phyloP scores from a whole-genome alignment of 495 filamentous ascomycete species.

The Lasiosphaeriaceae sp. region DNA sequence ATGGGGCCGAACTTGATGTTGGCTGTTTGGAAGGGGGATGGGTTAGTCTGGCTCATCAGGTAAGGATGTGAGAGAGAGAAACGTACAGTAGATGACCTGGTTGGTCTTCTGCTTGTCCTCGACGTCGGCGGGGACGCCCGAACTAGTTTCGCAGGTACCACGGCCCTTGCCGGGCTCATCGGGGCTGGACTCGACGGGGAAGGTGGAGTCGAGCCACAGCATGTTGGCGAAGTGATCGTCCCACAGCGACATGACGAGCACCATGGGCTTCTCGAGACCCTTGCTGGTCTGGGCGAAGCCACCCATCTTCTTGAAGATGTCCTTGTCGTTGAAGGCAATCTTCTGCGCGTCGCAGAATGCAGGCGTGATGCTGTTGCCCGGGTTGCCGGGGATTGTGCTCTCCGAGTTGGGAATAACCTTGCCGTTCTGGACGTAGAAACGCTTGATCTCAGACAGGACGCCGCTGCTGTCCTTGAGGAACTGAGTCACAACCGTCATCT shows the following conservation, averaged over 20 bases:
- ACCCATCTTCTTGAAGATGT: conserved; percentile 55
- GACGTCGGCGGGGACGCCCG: conserved; percentile 55
- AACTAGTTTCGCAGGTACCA: conserved; percentile 58
- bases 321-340: conserved; percentile 50
- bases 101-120: conserved; percentile 49
- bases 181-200: conserved; percentile 49
- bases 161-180: conserved; percentile 59
- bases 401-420: conserved; percentile 54
- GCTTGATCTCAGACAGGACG: conserved; percentile 56
- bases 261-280: conserved; percentile 56
- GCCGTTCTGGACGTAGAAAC: conserved; percentile 66
- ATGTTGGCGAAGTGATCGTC: conserved; percentile 71
- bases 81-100: conserved; percentile 39
- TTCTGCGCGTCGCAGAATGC: conserved; percentile 21
- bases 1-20: conserved; percentile 69
- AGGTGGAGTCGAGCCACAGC: conserved; percentile 76
- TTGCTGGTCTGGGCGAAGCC: conserved; percentile 53
- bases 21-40: conserved; percentile 19
- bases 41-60: background rate
- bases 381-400: conserved; percentile 44
- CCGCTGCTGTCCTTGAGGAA: conserved; percentile 49
- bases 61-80: background rate
- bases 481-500: conserved; percentile 69
- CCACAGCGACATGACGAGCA: conserved; percentile 71
- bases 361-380: conserved; percentile 36